These are phyloP conservation scores for Eragrostis curvula DNA, from an alignment of 176 grass and related monocot genomes.

Conservation along the genomic window DNA sequence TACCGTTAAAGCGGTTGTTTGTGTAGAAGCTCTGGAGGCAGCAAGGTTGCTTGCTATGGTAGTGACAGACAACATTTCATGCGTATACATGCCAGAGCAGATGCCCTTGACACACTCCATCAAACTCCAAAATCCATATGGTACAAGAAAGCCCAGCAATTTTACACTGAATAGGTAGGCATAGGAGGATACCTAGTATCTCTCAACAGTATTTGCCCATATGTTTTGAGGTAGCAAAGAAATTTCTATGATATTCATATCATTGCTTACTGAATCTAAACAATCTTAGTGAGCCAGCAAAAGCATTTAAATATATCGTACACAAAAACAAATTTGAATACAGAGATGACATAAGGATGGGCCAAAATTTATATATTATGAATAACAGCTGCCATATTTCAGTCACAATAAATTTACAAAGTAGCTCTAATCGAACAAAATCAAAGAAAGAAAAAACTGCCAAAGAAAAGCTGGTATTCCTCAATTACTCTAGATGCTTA, in stretches of 20 bases:
- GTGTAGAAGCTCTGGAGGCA: background rate
- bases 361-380: constrained; percentile 3
- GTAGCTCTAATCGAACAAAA: background rate
- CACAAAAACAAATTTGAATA: background rate
- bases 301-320: background rate
- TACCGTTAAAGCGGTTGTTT: constrained; percentile 7
- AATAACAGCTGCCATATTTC: background rate
- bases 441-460: background rate
- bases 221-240: background rate
- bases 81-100: background rate
- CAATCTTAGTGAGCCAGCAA: constrained; percentile 8
- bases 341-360: background rate
- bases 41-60: background rate
- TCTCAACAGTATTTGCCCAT: background rate
- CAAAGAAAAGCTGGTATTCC: background rate
- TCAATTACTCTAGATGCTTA: constrained; percentile 22
- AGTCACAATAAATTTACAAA: constrained; percentile 30
- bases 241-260: too few species aligned
- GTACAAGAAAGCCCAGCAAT: background rate
- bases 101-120: background rate
- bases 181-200: background rate
- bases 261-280: too few species aligned
- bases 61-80: constrained; percentile 2
- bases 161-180: background rate
- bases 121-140: background rate